Evolutionary conservation across 2,329 filamentous ascomycete species (phyloP).

Genomic region (Colletotrichum sidae): DNA sequence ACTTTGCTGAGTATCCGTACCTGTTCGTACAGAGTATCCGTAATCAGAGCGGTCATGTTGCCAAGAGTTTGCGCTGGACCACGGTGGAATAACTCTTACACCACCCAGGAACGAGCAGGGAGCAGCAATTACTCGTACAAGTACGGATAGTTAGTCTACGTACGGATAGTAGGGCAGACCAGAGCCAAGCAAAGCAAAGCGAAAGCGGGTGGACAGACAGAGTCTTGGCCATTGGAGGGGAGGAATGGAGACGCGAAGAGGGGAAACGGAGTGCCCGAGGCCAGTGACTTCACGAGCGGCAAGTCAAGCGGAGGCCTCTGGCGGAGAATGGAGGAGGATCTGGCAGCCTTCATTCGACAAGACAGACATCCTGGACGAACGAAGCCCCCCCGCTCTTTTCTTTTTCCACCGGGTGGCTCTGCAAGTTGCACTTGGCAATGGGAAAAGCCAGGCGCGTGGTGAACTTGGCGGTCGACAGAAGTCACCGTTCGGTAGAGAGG

Average conservation of each 20-base stretch:
- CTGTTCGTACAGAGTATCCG: background rate
- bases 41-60: background rate
- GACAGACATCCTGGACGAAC: background rate
- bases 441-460: background rate
- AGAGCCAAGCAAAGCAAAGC: too few relatives aligned
- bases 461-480: conserved; percentile 27
- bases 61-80: conserved; percentile 3
- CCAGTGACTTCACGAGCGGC: conserved; percentile 21
- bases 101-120: background rate
- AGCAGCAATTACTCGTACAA: background rate
- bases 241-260: background rate
- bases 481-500: background rate
- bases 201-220: conserved; percentile 1
- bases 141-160: too few relatives aligned
- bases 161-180: too few relatives aligned
- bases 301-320: conserved; percentile 35
- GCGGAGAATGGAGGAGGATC: conserved; percentile 33
- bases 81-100: too few relatives aligned
- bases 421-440: conserved; percentile 18
- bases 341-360: conserved; percentile 16
- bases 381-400: conserved; percentile 20
- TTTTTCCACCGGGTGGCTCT: conserved; percentile 22
- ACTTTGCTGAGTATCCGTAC: background rate
- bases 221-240: conserved; percentile 8
- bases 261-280: conserved; percentile 29